Evolutionary conservation across 78 protist species (phyloP), one percentile per base, ranked within the genome.

Genomic region (Guillardia theta): DNA sequence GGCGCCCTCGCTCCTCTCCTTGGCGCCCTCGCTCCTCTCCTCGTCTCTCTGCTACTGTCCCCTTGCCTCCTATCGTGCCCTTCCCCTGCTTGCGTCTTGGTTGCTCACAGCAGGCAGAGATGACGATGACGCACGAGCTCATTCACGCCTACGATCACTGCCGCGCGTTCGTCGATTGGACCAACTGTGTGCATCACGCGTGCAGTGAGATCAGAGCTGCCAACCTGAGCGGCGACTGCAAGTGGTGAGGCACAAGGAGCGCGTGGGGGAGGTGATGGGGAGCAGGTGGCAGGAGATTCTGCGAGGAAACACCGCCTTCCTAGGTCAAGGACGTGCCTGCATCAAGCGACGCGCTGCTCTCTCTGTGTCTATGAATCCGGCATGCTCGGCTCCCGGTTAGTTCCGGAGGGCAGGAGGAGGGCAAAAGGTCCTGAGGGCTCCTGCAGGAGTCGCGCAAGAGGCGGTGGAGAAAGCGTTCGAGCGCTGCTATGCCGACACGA

Each of bases 101-200:
- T n/a, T n/a, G n/a, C n/a, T n/a, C n/a, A n/a, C 70, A 0, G 70
- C 27, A 58, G 15, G 41, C 44, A 33, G 77, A 43, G 70, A 9
- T 48, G n/a, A 53, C 88, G 8, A n/a, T 95, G 78, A 64, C 77
- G 21, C 97, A 95, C n/a, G 97, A 95, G 54, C 92, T 95, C 43
- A 19, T 95, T 37, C 97, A 95, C 64, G 97, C 97, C 41, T 94
- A 46, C 78, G 97, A 95, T 88, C 94, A 95, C 39, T 93, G 94
- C 22, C 95, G 95, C n/a, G 95, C 93, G 22, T 80, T 10, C 43
- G 87, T 95, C 36, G 94, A 94, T 62, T 83, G 94, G 92, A 8
- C n/a, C 43, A 50, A 95, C 83, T 94, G 95, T 33, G 58, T 50
- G 36, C 97, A 95, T 39, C 95, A 94, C 87, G 97, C 97, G 39